Evolutionary conservation across 192 early-diverging fungal genomes (phyloP), one percentile per base, ranked within the genome.

Genomic region (Piromyces sp.): DNA sequence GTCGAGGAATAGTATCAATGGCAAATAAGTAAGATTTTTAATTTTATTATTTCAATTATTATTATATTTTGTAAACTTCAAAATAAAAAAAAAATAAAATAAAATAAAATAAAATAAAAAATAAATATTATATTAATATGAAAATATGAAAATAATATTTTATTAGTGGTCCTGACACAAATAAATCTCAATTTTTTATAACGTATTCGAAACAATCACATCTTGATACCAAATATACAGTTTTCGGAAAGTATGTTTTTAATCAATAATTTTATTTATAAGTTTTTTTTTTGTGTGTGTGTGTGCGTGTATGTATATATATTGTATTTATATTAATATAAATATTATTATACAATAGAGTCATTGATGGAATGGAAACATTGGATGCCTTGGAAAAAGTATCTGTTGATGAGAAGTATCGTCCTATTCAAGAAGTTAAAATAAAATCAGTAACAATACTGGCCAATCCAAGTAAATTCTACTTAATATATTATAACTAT

Each of bases 1-100:
- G 91, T 9, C 90, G 95, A 14, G 95, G 95, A 22, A 93, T 94
- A 1, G 93, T 97, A 7, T 94, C 94, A 22, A 97, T 97, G 96
- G 96, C 96, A 30, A 97, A 95, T 83, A 93, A 93, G 17, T 95
- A 95, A 12, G 93, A n/a, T n/a, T n/a, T n/a, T n/a, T n/a, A n/a
- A n/a, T n/a, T n/a, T n/a, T n/a, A n/a, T n/a, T n/a, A n/a, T n/a
- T n/a, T n/a, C n/a, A n/a, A n/a, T n/a, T n/a, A n/a, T n/a, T n/a
- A n/a, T n/a, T n/a, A n/a, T n/a, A n/a, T n/a, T n/a, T n/a, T n/a
- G n/a, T n/a, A n/a, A n/a, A n/a, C n/a, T n/a, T n/a, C n/a, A n/a
- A n/a, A n/a, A n/a, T n/a, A n/a, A n/a, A n/a, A n/a, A n/a, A n/a
- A n/a, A n/a, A n/a, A n/a, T n/a, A n/a, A n/a, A n/a, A n/a, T n/a